Base-by-base conservation (phyloP, 306 rosid species). In the Cyamopsis tetragonoloba region DNA sequence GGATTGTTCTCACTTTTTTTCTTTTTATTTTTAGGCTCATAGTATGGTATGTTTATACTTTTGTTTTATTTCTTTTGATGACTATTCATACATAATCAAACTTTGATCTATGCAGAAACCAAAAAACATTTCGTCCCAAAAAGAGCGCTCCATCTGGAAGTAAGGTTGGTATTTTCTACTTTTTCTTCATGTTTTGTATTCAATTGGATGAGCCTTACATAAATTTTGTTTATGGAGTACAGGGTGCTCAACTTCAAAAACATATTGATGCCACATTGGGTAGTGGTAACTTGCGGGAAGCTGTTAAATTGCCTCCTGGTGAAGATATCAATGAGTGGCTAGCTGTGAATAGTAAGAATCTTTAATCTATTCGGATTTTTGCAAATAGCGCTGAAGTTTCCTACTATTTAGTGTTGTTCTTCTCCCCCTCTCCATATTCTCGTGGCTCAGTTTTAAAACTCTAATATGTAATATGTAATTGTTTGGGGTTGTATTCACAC, bases 241-340 rank as follows among this genome's bases (percentile, higher is more conserved):
- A 91, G 96, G 97, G 96, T 17, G 97, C 96, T 67, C 96, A 91
- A 68, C 91, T 91, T 72, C 91, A 88, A 60, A 84, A 78, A 62
- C 92, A 88, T 51, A 91, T 91, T 5, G 96, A 91, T 88, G 87
- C 92, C 28, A 88, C 97, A 18, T 84, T 91, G 77, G 96, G 97
- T 18, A 88, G 92, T 84, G 97, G 97, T 7, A 88, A 91, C 79
- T 73, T 91, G 72, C 82, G 96, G 74, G 96, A 91, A 71, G 97
- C 91, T 27, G 96, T 91, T 30, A 81, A 83, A 3, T 85, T 91
- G 12, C 97, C 97, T 68, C 91, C 97, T 4, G 96, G 97, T n/a
- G 97, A 91, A 86, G 97, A 91, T 63, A 72, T 82, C n/a, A 73
- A 86, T 44, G 97, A 91, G 54, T 88, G 97, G 97, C 82, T 91